phyloP scores from a whole-genome alignment of 495 filamentous ascomycete genomes.

The Aspergillus panamensis region DNA sequence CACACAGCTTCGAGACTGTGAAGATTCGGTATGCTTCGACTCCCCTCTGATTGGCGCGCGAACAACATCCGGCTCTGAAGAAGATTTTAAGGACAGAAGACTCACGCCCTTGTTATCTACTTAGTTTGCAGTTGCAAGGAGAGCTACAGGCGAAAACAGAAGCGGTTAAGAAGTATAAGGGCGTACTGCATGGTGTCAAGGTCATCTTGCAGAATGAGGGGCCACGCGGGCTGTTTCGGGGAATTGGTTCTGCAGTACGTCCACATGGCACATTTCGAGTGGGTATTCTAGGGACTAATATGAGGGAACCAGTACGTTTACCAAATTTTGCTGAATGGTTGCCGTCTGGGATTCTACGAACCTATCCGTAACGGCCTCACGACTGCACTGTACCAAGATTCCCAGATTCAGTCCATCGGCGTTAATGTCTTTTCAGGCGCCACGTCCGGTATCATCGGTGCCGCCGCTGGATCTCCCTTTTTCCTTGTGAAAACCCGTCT shows the following conservation, averaged over 20 bases:
- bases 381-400: conserved; percentile 63
- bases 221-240: conserved; percentile 77
- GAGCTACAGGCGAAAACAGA: conserved; percentile 85
- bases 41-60: too few relatives aligned
- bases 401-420: conserved; percentile 70
- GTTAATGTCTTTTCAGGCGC: conserved; percentile 94
- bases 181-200: conserved; percentile 86
- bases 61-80: too few relatives aligned
- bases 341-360: conserved; percentile 96
- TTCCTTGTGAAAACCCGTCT: conserved; percentile 98
- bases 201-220: conserved; percentile 94
- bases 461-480: conserved; percentile 87
- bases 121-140: conserved; percentile 89
- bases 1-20: conserved; percentile 96
- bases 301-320: conserved; percentile 73
- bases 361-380: conserved; percentile 73
- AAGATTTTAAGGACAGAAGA: too few relatives aligned
- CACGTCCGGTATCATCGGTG: conserved; percentile 81
- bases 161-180: conserved; percentile 81
- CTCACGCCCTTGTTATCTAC: background rate
- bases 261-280: background rate
- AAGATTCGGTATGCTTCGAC: conserved; percentile 76
- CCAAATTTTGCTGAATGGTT: conserved; percentile 94
- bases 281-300: background rate
- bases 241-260: conserved; percentile 78